Evolutionary conservation across 768 basidiomycete genomes (phyloP).

Genomic region (Trametes maxima): DNA sequence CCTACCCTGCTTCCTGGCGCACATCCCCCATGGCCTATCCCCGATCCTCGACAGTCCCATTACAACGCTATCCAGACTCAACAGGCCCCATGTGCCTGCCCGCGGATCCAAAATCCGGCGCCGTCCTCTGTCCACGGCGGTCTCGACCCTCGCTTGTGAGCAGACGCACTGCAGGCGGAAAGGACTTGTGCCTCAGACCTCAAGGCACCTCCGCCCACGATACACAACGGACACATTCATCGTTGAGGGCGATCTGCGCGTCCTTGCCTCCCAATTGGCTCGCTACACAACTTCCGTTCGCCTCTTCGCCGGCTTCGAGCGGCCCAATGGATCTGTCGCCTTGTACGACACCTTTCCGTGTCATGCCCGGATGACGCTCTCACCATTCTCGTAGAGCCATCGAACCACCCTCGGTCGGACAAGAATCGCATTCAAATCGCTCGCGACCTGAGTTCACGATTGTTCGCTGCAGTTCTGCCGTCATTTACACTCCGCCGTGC

Average conservation of each 20-base stretch:
- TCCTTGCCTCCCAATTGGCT: slow-evolving; percentile 5
- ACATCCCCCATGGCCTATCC: not conserved
- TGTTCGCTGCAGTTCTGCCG: not conserved
- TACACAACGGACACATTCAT: not conserved
- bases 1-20: slow-evolving; percentile 1
- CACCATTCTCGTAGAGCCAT: not conserved
- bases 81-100: not conserved
- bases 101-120: not conserved
- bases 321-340: not conserved
- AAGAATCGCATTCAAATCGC: too few species aligned
- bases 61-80: not conserved
- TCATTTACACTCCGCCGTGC: not conserved
- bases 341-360: not conserved
- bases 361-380: slow-evolving; percentile 1
- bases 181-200: not conserved
- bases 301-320: not conserved
- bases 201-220: not conserved
- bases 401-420: not conserved
- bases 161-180: not conserved
- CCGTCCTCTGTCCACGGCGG: not conserved
- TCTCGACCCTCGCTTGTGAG: not conserved
- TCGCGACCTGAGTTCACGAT: too few species aligned
- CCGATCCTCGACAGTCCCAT: not conserved
- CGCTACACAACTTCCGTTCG: not conserved
- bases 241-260: slow-evolving; percentile 13